Conservation (phyloP, 2,329 filamentous ascomycete species). For the Orbilia quercus region DNA sequence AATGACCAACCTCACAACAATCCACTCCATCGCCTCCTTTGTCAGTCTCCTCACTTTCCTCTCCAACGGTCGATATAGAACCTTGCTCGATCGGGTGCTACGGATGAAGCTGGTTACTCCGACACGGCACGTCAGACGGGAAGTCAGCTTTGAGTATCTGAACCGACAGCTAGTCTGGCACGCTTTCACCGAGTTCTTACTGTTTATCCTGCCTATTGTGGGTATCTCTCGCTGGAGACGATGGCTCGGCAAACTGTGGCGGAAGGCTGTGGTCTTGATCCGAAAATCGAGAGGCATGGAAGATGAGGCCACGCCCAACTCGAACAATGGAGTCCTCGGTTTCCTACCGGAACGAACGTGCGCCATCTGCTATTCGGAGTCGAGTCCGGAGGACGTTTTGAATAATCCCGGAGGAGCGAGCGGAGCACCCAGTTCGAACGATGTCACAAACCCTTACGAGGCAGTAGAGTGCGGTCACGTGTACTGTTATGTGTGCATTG, state of each 20-base stretch:
- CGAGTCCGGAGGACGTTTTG: slow-evolving; percentile 55
- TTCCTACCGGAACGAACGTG: slow-evolving; percentile 94
- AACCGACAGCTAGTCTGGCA: slow-evolving; percentile 99
- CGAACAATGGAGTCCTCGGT: slow-evolving; percentile 77
- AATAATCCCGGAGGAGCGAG: slow-evolving; percentile 50
- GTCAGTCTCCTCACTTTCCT: slow-evolving; percentile 90
- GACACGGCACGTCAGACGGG: slow-evolving; percentile 83
- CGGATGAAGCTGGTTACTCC: slow-evolving; percentile 86
- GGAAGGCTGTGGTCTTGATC: slow-evolving; percentile 77
- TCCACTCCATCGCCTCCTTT: slow-evolving; percentile 84
- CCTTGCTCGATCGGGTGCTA: slow-evolving; percentile 84
- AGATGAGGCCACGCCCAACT: slow-evolving; percentile 63
- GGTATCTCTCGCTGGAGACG: slow-evolving; percentile 92
- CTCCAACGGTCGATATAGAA: slow-evolving; percentile 89
- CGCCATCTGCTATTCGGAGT: slow-evolving; percentile 92
- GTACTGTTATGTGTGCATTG: slow-evolving; percentile 97
- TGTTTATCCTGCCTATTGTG: slow-evolving; percentile 96
- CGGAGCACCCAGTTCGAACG: slow-evolving; percentile 74
- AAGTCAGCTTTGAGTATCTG: slow-evolving; percentile 96
- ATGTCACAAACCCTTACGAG: slow-evolving; percentile 96
- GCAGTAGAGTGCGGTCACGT: slow-evolving; percentile 87
- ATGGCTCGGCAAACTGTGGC: slow-evolving; percentile 88
- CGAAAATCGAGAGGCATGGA: slow-evolving; percentile 67
- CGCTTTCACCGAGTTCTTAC: slow-evolving; percentile 98
- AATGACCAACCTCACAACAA: slow-evolving; percentile 75